Percentiles rank a stretch among this genome's conserved stretches.
These are phyloP conservation scores for Ophiosphaerella herpotricha DNA, from an alignment of 2,329 filamentous ascomycete genomes.

Conservation along the genomic window DNA sequence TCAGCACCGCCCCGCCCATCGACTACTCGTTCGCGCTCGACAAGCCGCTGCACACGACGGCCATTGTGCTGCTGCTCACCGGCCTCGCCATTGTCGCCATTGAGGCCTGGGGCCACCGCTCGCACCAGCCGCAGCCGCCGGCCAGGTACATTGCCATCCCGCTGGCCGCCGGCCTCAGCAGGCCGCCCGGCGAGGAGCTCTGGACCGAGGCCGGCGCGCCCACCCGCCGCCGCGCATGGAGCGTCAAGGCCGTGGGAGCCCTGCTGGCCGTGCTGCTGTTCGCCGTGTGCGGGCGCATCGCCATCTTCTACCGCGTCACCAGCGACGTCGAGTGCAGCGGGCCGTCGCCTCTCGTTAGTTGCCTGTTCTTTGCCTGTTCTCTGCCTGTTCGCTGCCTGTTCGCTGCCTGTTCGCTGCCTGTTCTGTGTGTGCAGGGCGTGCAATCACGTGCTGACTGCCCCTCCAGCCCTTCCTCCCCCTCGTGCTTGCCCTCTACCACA, in stretches of 20 bases:
- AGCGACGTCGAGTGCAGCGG: conserved; percentile 40
- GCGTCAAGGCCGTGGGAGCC: conserved; percentile 25
- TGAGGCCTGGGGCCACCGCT: conserved; percentile 25
- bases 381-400: too few relatives aligned
- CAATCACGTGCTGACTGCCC: not conserved
- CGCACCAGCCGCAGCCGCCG: conserved; percentile 21
- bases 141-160: conserved; percentile 38
- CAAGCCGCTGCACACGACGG: conserved; percentile 42
- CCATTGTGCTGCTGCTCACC: conserved; percentile 37
- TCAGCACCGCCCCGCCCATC: conserved; percentile 34
- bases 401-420: too few relatives aligned
- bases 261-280: conserved; percentile 35
- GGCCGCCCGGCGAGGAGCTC: conserved; percentile 28
- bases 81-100: conserved; percentile 38
- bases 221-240: conserved; percentile 18
- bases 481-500: conserved; percentile 38
- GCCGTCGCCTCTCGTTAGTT: conserved; percentile 31
- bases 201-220: conserved; percentile 31
- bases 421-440: not conserved
- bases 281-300: conserved; percentile 38
- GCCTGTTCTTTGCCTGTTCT: too few relatives aligned
- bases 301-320: conserved; percentile 34
- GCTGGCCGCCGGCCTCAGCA: conserved; percentile 29
- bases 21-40: conserved; percentile 43
- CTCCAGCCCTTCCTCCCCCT: conserved; percentile 37